Base-by-base conservation (phyloP, 2,329 filamentous ascomycete species). In the Penicillium sp. region DNA sequence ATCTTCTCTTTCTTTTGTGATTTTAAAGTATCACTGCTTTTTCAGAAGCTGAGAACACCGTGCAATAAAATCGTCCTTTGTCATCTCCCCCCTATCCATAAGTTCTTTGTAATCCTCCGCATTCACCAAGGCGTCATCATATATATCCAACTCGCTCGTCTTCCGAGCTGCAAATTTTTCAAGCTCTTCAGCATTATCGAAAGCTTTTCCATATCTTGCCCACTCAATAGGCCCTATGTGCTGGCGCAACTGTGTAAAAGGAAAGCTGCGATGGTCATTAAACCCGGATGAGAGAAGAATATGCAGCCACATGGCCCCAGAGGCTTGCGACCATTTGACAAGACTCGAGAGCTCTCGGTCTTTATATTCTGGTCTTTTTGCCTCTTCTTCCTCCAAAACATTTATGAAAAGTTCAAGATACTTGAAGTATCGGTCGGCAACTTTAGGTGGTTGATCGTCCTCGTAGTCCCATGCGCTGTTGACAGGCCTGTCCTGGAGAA, bases 261-360 rank as follows among this genome's bases (percentile, higher is more conserved):
- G 55, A 49, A 63, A 62, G 35, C 44, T 59, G 12, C 36, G 31
- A 25, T 52, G 37, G 39, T 61, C 52, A 25, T 57, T 61, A 18
- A 64, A 62, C 28, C 58, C 58, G 37, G 45, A 50, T 25, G 44
- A 55, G 12, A 64, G 48, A 5, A 62, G 50, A 50, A 64, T 62
- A 43, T 64, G 55, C 22, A 63, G 33, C 60, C 58, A 62, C 56
- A 65, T 64, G 16, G 55, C 57, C 16, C 60, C 59, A 6, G 60
- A 62, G 7, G 44, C 29, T 42, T 57, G 47, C 0, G 57, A 64
- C 55, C 56, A 60, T 35, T 54, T 58, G 12, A 64, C 46, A 13
- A 66, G 54, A 26, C 42, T 50, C 3, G 59, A 64, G 34, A 62
- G 47, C 36, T 59, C 32, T 18, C 12, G 8, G 2, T 28, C 23